phyloP scores from a whole-genome alignment of 768 basidiomycete species.

The Flagelloscypha sp. region DNA sequence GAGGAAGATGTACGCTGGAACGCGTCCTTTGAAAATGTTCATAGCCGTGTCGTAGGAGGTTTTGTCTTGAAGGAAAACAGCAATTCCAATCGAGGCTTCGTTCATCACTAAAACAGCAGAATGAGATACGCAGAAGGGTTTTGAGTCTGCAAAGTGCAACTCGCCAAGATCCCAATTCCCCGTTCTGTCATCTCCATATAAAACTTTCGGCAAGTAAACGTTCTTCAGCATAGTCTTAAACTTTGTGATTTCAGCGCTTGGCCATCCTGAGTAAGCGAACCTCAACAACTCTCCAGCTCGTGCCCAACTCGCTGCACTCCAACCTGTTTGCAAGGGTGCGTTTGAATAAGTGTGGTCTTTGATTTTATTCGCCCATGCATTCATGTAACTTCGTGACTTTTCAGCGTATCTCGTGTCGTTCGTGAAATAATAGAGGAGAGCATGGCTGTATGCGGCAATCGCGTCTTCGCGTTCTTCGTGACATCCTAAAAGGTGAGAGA shows the following conservation, averaged over 20 bases:
- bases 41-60: constrained; percentile 7
- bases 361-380: constrained; percentile 8
- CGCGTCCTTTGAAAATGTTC: constrained; percentile 6
- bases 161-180: constrained; percentile 7
- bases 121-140: background rate
- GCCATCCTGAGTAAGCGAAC: constrained; percentile 5
- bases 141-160: background rate
- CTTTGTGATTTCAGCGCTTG: constrained; percentile 1
- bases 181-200: constrained; percentile 5
- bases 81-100: constrained; percentile 5
- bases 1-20: constrained; percentile 6
- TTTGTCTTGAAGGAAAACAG: constrained; percentile 7
- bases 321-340: constrained; percentile 7
- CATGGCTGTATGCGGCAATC: constrained; percentile 5
- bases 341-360: constrained; percentile 4
- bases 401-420: constrained; percentile 2
- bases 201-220: constrained; percentile 6
- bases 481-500: constrained; percentile 4
- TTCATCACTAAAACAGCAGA: constrained; percentile 1
- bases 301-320: constrained; percentile 6
- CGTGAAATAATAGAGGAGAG: constrained; percentile 5
- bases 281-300: constrained; percentile 6
- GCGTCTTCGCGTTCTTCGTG: constrained; percentile 6
- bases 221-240: constrained; percentile 6
- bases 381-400: constrained; percentile 7